These are phyloP conservation scores for Leptoxyphium fumago DNA, from an alignment of 2,329 filamentous ascomycete species.

Conservation along the genomic window DNA sequence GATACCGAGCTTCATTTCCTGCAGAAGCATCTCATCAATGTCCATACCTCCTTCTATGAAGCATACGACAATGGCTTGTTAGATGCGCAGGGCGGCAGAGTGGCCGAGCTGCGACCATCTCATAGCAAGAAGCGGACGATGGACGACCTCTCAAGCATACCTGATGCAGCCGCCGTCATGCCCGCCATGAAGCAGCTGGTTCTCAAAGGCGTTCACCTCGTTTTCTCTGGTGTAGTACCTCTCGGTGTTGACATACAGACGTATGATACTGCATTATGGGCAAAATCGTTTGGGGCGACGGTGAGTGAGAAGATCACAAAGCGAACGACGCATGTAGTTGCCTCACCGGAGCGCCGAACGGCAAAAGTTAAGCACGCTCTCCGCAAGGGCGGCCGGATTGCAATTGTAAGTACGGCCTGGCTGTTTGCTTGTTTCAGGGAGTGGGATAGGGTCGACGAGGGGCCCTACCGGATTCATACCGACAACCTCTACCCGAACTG, in stretches of 20 bases:
- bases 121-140: slow-evolving; percentile 34
- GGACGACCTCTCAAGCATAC: slow-evolving; percentile 46
- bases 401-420: slow-evolving; percentile 88
- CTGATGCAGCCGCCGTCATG: slow-evolving; percentile 77
- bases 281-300: slow-evolving; percentile 68
- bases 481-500: slow-evolving; percentile 46
- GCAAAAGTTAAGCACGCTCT: slow-evolving; percentile 83
- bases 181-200: slow-evolving; percentile 64
- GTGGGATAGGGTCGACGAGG: slow-evolving; percentile 70
- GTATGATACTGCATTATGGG: slow-evolving; percentile 79
- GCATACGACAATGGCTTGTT: slow-evolving; percentile 51
- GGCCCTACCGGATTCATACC: slow-evolving; percentile 62
- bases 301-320: slow-evolving; percentile 44
- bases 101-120: slow-evolving; percentile 36
- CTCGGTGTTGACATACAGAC: slow-evolving; percentile 55
- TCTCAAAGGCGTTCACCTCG: slow-evolving; percentile 60
- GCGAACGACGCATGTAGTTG: slow-evolving; percentile 54
- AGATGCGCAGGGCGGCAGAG: slow-evolving; percentile 28
- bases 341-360: slow-evolving; percentile 57
- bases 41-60: slow-evolving; percentile 71
- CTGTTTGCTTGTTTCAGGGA: slow-evolving; percentile 69
- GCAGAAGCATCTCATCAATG: slow-evolving; percentile 55
- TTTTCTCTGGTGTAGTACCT: slow-evolving; percentile 82
- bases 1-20: slow-evolving; percentile 70
- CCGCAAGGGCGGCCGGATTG: slow-evolving; percentile 56